Base-by-base conservation (phyloP, 495 filamentous ascomycete species). In the Daldinia caldariorum region DNA sequence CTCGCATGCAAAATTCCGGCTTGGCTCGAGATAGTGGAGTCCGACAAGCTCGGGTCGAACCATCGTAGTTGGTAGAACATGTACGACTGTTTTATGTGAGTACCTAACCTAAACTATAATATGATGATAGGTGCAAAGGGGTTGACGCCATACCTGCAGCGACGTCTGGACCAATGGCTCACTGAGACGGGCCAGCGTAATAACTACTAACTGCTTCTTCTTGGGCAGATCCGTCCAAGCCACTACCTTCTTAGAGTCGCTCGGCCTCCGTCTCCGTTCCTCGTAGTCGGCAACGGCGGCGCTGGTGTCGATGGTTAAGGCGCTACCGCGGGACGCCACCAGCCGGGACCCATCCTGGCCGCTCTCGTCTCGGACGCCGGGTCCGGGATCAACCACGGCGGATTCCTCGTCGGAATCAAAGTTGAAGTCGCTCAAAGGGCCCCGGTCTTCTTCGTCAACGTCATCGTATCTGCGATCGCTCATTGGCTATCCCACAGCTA, bases 41-140 rank as follows among this genome's bases (percentile, higher is more conserved):
- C 86, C 20, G 90, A 84, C 18, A 92, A 83, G 38, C 77, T 84
- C 51, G 84, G 81, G 39, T 90, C 84, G 66, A 92, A 92, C 74
- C 89, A 92, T 75, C 87, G 88, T 45, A 92, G 83, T 79, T 91
- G 89, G 70, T 91, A 92, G 76, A 91, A 92, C 89, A 94, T 90
- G 78, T 93, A 94, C 4, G 90, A 79, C 78, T 81, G 51, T 6
- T n/a, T 56, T 12, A 50, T 43, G 50, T 74, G 29, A 76, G 67
- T 58, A 41, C n/a, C n/a, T n/a, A n/a, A n/a, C n/a, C n/a, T n/a
- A n/a, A n/a, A 68, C 26, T 35, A 45, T 35, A 55, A 35, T 59
- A 43, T 45, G 13, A 59, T 29, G 13, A n/a, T 26, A 39, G 38
- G 2, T 59, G 1, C 16, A 26, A 47, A 13, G 16, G 22, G 10